phyloP scores from a whole-genome alignment of 306 rosid genomes.

The Styphnolobium japonicum region DNA sequence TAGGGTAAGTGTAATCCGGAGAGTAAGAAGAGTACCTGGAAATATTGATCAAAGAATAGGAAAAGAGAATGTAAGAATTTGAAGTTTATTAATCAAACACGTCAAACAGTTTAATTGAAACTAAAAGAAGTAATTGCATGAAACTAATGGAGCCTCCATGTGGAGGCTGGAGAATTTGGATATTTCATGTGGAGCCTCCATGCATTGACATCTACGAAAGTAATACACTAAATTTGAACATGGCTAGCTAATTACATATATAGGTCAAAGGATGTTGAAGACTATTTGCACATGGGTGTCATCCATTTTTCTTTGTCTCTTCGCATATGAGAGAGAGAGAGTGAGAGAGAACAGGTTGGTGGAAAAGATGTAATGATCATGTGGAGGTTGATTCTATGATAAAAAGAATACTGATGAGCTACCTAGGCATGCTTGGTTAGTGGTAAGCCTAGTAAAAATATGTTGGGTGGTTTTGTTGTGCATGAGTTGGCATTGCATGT shows the following conservation, averaged over 20 bases:
- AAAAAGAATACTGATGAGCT: slow-evolving; percentile 33
- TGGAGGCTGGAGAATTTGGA: neutral
- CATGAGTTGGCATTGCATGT: slow-evolving; percentile 79
- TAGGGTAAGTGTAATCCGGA: slow-evolving; percentile 85
- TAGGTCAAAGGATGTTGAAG: neutral
- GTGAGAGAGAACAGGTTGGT: neutral
- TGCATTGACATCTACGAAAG: neutral
- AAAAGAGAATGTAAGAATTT: neutral
- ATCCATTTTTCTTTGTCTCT: neutral
- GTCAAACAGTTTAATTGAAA: neutral
- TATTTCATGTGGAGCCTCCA: too few relatives aligned
- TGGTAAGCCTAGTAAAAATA: slow-evolving; percentile 13
- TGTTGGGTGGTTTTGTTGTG: slow-evolving; percentile 27
- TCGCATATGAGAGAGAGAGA: slow-evolving; percentile 10
- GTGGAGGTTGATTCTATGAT: slow-evolving; percentile 30
- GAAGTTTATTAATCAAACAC: neutral
- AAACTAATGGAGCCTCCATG: neutral
- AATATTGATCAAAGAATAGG: slow-evolving; percentile 10
- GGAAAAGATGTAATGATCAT: slow-evolving; percentile 23
- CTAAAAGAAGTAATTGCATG: neutral
- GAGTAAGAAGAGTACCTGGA: slow-evolving; percentile 97
- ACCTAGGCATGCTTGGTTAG: slow-evolving; percentile 35
- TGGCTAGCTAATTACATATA: neutral
- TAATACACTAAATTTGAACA: neutral
- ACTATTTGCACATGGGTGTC: slow-evolving; percentile 19